Base-by-base conservation (phyloP, 176 grass and related monocot species). In the Eragrostis curvula region DNA sequence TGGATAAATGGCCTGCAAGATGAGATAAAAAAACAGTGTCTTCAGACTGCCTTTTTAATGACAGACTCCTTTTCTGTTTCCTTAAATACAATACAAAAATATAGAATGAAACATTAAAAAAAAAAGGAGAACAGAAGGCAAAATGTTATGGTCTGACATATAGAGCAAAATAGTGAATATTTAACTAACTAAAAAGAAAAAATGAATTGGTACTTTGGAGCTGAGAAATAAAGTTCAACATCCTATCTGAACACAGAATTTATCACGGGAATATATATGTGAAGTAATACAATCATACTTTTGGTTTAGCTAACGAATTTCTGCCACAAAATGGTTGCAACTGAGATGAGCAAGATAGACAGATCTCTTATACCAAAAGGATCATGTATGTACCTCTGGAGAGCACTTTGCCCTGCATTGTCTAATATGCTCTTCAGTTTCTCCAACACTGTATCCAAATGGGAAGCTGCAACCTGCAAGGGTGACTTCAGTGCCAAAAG, bases 391-490 rank as follows among this genome's bases (percentile, higher is more conserved):
- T 91, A 98, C 96, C 92, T 98, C 40, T 93, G 84, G 66, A 98
- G 79, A 58, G 80, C 66, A 66, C 84, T 98, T 85, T 91, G 89
- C 24, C 90, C 96, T 75, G 90, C 84, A 64, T 83, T 92, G 30
- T 91, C 86, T 76, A 98, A 85, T 91, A 95, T 91, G 41, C 73
- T 86, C 84, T 98, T 98, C 73, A 98, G 81, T 75, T 95, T 98
- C 75, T 98, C 96, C 88, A 98, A 83, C 73, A 98, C 92, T 68
- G 96, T 98, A 87, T 98, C 96, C 49, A 98, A 89, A 91, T 98
- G 96, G 68, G 96, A 93, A 60, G 96, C 92, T 25, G 96, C 92
- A 91, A 98, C 92, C 96, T 98, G 75, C 42, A 89, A 91, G 51
- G 74, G 27, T 61, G 36, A 77, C 43, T 72, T 83, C 48, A 74